Conservation (phyloP, 1,284 basidiomycete genomes). For the Cystobasidium slooffiae region DNA sequence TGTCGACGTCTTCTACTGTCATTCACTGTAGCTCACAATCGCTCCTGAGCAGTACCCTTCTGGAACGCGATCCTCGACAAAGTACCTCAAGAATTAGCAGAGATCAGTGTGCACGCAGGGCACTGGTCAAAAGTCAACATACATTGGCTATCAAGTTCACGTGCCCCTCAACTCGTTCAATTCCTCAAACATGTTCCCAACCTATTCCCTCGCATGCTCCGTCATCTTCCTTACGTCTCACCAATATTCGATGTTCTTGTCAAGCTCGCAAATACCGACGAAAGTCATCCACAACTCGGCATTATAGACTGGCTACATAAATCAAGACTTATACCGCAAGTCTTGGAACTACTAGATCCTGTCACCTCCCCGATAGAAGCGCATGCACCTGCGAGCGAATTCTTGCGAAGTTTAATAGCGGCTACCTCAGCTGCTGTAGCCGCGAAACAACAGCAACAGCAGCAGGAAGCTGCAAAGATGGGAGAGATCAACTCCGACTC, state of each 20-base stretch:
- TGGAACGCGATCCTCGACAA: slow-evolving; percentile 90
- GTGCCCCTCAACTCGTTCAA: slow-evolving; percentile 74
- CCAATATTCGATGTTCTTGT: slow-evolving; percentile 91
- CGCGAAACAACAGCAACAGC: slow-evolving; percentile 54
- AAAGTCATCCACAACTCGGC: slow-evolving; percentile 76
- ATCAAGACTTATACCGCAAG: slow-evolving; percentile 78
- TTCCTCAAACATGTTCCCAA: slow-evolving; percentile 85
- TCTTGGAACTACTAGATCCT: slow-evolving; percentile 84
- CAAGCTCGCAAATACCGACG: slow-evolving; percentile 89
- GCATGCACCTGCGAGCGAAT: slow-evolving; percentile 85
- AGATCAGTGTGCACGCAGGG: slow-evolving; percentile 50
- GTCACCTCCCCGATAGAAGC: slow-evolving; percentile 70
- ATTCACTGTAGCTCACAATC: slow-evolving; percentile 12
- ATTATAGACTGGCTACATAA: slow-evolving; percentile 69
- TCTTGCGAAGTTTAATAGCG: slow-evolving; percentile 92
- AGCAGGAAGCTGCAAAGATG: slow-evolving; percentile 39
- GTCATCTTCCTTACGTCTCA: slow-evolving; percentile 71
- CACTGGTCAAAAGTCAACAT: slow-evolving; percentile 56
- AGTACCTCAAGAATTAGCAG: slow-evolving; percentile 60
- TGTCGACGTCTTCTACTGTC: slow-evolving; percentile 12
- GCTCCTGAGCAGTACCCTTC: slow-evolving; percentile 65
- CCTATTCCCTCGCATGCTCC: slow-evolving; percentile 80
- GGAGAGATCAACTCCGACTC: slow-evolving; percentile 9
- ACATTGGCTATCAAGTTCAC: slow-evolving; percentile 47
- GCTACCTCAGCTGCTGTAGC: slow-evolving; percentile 88